Percentiles rank a stretch among this genome's conserved stretches.
These are phyloP conservation scores for Aspergillus saccharolyticus DNA, from an alignment of 495 filamentous ascomycete species.

Conservation along the genomic window DNA sequence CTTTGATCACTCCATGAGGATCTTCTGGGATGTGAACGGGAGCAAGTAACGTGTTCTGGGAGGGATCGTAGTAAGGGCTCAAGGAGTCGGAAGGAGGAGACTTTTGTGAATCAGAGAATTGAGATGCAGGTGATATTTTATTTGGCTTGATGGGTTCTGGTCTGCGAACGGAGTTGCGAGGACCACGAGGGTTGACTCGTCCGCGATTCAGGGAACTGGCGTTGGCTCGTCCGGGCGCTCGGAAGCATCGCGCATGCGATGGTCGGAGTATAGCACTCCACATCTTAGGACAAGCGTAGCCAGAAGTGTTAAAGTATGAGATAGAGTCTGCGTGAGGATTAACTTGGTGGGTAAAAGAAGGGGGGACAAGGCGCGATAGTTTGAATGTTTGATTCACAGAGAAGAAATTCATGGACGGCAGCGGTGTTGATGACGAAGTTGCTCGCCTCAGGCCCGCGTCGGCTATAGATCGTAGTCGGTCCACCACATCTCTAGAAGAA, in stretches of 20 bases:
- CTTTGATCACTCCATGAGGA: constrained; percentile 55
- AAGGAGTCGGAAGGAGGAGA: constrained; percentile 12
- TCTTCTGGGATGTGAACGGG: constrained; percentile 60
- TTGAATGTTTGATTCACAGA: neutral
- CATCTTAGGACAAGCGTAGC: constrained; percentile 15
- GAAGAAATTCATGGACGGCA: neutral
- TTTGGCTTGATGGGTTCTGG: constrained; percentile 19
- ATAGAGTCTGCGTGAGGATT: no score
- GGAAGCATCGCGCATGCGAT: constrained; percentile 20
- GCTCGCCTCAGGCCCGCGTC: constrained; percentile 23
- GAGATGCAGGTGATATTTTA: neutral
- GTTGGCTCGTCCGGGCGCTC: constrained; percentile 23
- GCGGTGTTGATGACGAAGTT: constrained; percentile 26
- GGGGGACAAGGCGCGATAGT: neutral
- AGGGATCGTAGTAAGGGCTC: constrained; percentile 31
- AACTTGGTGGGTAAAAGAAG: neutral
- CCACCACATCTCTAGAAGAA: no score
- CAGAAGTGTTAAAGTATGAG: neutral
- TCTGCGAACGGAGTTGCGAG: constrained; percentile 30
- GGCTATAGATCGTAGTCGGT: constrained; percentile 24
- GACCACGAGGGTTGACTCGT: constrained; percentile 23
- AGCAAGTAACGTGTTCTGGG: constrained; percentile 45
- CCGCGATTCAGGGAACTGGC: constrained; percentile 29
- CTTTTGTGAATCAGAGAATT: constrained; percentile 6
- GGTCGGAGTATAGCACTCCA: constrained; percentile 27